Evolutionary conservation across 176 grass and related monocot genomes (phyloP).

Genomic region (Neostapfia colusana): DNA sequence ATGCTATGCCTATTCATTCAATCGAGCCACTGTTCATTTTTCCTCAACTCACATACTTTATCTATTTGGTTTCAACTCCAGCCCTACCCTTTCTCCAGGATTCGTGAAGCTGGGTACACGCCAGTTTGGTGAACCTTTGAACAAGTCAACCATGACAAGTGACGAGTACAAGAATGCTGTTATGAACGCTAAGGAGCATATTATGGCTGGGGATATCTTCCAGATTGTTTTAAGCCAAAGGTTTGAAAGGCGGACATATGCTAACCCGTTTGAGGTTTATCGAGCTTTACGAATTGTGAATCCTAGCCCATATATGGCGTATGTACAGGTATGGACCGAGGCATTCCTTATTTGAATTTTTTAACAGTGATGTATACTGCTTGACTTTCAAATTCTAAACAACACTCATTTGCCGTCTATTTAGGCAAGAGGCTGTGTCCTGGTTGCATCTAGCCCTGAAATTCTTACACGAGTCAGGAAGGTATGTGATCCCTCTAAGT

Average conservation of each 20-base stretch:
- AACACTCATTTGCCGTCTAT: slow-evolving; percentile 14
- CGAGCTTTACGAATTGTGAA: slow-evolving; percentile 78
- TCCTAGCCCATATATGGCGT: slow-evolving; percentile 79
- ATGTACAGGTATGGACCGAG: slow-evolving; percentile 59
- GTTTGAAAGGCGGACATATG: slow-evolving; percentile 80
- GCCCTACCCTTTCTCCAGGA: slow-evolving; percentile 69
- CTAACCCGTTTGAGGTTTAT: slow-evolving; percentile 81
- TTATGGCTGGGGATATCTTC: slow-evolving; percentile 81
- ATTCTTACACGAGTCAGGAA: slow-evolving; percentile 81
- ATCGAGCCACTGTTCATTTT: neutral
- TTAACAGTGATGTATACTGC: neutral
- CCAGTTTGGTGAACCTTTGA: slow-evolving; percentile 64
- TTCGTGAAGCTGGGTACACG: slow-evolving; percentile 71
- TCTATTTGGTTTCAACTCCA: slow-evolving; percentile 46
- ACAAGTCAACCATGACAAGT: slow-evolving; percentile 81
- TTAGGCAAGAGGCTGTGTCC: slow-evolving; percentile 85
- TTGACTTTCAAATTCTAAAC: slow-evolving; percentile 1
- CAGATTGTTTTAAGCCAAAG: slow-evolving; percentile 87
- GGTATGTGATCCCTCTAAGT: slow-evolving; percentile 41
- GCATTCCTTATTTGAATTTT: neutral
- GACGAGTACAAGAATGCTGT: slow-evolving; percentile 85
- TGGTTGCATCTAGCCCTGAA: slow-evolving; percentile 85
- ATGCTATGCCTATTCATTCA: slow-evolving; percentile 7
- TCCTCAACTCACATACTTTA: slow-evolving; percentile 10
- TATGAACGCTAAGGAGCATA: slow-evolving; percentile 82